phyloP scores from a whole-genome alignment of 495 filamentous ascomycete species.

The Daldinia decipiens region DNA sequence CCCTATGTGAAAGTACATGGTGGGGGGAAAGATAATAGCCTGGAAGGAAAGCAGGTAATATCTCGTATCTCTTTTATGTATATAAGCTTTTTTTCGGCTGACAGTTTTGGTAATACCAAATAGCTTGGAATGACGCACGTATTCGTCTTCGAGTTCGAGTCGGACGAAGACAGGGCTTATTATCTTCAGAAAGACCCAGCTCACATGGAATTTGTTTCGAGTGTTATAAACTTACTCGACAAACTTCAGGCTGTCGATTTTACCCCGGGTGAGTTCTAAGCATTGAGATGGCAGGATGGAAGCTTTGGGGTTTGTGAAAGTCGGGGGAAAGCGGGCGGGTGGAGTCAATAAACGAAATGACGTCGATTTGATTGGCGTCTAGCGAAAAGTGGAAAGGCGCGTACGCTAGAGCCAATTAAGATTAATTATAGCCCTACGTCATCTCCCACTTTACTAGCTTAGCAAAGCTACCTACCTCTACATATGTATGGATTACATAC shows the following conservation, averaged over 20 bases:
- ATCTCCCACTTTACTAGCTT: conserved; percentile 34
- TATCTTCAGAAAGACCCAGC: conserved; percentile 64
- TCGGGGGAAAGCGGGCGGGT: background rate
- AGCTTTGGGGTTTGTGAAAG: background rate
- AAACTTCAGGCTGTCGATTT: background rate
- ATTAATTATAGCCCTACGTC: conserved; percentile 43
- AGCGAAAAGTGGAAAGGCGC: conserved; percentile 34
- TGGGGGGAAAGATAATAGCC: background rate
- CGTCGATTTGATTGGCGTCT: conserved; percentile 38
- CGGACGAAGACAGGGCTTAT: conserved; percentile 64
- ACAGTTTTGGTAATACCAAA: conserved; percentile 22
- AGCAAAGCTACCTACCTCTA: conserved; percentile 2
- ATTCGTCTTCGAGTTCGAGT: conserved; percentile 71
- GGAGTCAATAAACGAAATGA: conserved; percentile 7
- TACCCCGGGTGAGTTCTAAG: background rate
- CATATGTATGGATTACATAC: no score
- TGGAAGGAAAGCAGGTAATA: background rate
- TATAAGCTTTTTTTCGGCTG: background rate
- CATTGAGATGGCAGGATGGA: background rate
- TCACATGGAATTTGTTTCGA: conserved; percentile 43
- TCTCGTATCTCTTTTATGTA: background rate
- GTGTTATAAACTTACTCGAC: background rate
- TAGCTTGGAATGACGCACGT: conserved; percentile 67
- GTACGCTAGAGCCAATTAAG: conserved; percentile 27
- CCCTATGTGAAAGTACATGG: conserved; percentile 59